phyloP scores from a whole-genome alignment of 768 basidiomycete genomes.

The Astraeus odoratus region DNA sequence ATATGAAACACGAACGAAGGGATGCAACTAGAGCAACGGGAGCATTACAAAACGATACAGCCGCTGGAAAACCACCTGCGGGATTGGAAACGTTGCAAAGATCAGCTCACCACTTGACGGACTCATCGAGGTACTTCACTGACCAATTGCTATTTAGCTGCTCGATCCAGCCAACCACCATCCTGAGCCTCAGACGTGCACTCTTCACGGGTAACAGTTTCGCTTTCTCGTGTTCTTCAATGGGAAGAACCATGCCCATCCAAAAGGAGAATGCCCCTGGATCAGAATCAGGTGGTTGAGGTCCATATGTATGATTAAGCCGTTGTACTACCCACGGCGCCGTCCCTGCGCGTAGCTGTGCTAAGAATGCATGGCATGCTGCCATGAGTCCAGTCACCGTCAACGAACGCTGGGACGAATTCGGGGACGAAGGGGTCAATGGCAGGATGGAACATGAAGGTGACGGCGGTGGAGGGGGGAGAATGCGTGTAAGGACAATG shows the following conservation, averaged over 20 bases:
- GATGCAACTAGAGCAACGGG: neutral
- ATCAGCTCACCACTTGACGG: conserved; percentile 14
- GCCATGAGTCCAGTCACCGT: conserved; percentile 34
- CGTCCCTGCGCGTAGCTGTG: conserved; percentile 56
- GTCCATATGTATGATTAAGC: conserved; percentile 70
- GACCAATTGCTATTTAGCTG: conserved; percentile 55
- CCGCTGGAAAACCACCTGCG: conserved; percentile 74
- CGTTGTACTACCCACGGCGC: conserved; percentile 94
- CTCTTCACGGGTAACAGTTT: conserved; percentile 80
- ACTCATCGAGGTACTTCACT: conserved; percentile 7
- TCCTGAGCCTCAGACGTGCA: conserved; percentile 66
- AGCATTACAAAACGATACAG: conserved; percentile 44
- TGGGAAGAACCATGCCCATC: conserved; percentile 86
- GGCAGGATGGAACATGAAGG: conserved; percentile 1
- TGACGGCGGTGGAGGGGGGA: conserved; percentile 5
- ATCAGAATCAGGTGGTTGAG: conserved; percentile 57
- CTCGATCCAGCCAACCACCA: conserved; percentile 96
- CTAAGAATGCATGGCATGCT: conserved; percentile 54
- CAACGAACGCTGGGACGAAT: conserved; percentile 5
- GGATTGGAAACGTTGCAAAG: conserved; percentile 6
- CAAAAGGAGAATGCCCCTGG: conserved; percentile 75
- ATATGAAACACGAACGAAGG: conserved; percentile 7
- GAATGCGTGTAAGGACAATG: conserved; percentile 11
- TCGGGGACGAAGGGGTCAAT: conserved; percentile 2
- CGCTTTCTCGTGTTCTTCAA: conserved; percentile 85